These are phyloP conservation scores for Paraphoma sp. DNA, from an alignment of 2,329 filamentous ascomycete species.

Conservation along the genomic window DNA sequence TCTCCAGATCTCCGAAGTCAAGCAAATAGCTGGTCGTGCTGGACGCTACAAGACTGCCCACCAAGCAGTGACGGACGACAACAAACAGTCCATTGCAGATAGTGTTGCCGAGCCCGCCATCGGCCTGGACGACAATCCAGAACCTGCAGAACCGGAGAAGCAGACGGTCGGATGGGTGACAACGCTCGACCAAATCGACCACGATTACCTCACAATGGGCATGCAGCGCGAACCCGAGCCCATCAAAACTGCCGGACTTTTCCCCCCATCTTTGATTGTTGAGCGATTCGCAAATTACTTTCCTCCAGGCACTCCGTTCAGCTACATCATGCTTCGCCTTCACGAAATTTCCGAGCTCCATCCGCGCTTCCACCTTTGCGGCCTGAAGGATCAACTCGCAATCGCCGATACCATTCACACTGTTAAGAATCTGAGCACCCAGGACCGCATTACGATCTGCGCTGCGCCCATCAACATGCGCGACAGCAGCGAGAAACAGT, in stretches of 20 bases:
- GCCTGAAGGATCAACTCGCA: slow-evolving; percentile 66
- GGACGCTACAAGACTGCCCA: slow-evolving; percentile 81
- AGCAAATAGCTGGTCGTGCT: slow-evolving; percentile 93
- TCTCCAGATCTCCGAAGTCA: slow-evolving; percentile 78
- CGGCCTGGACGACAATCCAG: slow-evolving; percentile 26
- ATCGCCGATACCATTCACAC: slow-evolving; percentile 78
- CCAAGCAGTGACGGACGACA: slow-evolving; percentile 53
- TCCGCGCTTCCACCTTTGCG: slow-evolving; percentile 73
- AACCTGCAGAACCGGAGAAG: slow-evolving; percentile 3
- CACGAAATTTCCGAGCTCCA: slow-evolving; percentile 71
- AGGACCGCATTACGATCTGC: slow-evolving; percentile 78
- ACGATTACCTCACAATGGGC: slow-evolving; percentile 65
- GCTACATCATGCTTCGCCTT: slow-evolving; percentile 79
- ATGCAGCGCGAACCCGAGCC: slow-evolving; percentile 70
- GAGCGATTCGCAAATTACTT: slow-evolving; percentile 84
- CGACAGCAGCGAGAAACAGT: slow-evolving; percentile 52
- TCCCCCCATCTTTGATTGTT: slow-evolving; percentile 73
- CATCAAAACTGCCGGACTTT: slow-evolving; percentile 74
- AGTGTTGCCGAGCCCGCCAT: slow-evolving; percentile 16
- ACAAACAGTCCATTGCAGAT: slow-evolving; percentile 7
- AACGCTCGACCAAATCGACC: slow-evolving; percentile 74
- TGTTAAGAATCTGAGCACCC: slow-evolving; percentile 69
- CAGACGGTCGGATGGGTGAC: slow-evolving; percentile 75
- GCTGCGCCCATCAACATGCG: slow-evolving; percentile 70
- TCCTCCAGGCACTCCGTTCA: slow-evolving; percentile 79